A percentile compares a stretch with the other conserved stretches of the same genome.
Evolutionary conservation across 2,329 filamentous ascomycete species (phyloP).

Genomic region (Fusarium sp.): DNA sequence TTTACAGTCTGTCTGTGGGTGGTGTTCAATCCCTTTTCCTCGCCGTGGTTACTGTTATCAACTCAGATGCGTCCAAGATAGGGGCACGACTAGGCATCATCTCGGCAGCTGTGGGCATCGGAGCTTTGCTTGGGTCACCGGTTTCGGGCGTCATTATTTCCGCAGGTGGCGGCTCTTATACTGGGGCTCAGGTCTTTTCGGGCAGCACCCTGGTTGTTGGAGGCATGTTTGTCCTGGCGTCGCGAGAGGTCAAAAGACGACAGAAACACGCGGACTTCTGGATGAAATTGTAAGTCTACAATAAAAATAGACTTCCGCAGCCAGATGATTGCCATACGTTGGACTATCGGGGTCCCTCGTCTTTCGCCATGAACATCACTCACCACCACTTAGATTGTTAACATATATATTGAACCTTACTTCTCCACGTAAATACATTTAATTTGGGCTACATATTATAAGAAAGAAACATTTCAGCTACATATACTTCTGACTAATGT

Average conservation of each 20-base stretch:
- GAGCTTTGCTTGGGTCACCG: neutral
- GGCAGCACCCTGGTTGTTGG: neutral
- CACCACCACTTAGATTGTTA: too few species aligned
- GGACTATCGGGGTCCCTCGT: fast-evolving
- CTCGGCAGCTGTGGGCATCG: neutral
- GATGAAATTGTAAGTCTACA: neutral
- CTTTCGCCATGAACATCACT: neutral
- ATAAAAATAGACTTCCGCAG: neutral
- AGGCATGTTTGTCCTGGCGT: neutral
- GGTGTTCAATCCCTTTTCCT: neutral
- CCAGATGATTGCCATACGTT: neutral
- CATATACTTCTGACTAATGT: neutral
- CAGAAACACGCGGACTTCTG: neutral
- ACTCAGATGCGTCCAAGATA: neutral
- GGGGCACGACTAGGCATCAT: neutral
- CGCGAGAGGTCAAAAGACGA: neutral
- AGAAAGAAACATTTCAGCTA: neutral
- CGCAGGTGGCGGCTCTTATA: neutral
- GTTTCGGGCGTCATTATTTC: neutral
- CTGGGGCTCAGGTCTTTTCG: neutral
- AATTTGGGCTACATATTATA: neutral
- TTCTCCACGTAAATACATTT: neutral
- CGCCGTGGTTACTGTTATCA: neutral
- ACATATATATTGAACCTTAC: neutral
- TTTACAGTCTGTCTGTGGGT: neutral